Evolutionary conservation across 352 stramenopile species (phyloP), one percentile per base, ranked within the genome.

Genomic region (Hyaloperonospora arabidopsidis): DNA sequence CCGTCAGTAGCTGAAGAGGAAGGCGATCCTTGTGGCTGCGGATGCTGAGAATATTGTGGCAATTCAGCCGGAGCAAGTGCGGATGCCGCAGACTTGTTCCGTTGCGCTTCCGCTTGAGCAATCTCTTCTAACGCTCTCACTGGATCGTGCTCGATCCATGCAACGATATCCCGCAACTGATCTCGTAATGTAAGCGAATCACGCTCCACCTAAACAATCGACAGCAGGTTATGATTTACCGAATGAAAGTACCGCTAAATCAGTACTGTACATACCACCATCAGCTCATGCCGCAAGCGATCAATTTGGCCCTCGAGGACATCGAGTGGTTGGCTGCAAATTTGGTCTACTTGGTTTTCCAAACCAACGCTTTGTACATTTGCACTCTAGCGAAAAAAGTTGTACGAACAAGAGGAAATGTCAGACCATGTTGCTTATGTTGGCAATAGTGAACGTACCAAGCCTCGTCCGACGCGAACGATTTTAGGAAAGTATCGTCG

Each of bases 401-500:
- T 18, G 48, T 32, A 40, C 5, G 18, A 17, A 58, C 19, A 43
- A 35, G 18, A 46, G 6, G 39, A 52, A 35, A 14, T 49, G 18
- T 57, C 44, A 58, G 36, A 36, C 25, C 39, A n/a, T 12, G 6
- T 11, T 41, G 14, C 15, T 53, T 15, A 45, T 3, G 34, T 38
- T 44, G 18, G 23, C 8, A 44, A 22, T 21, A 49, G 22, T 19
- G 19, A 49, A 74, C 79, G 45, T 65, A 94, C 84, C 59, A 92
- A 64, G 57, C 79, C 66, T 47, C 86, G 68, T 7, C 95, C 95
- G 19, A 98, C 88, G 22, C 95, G 81, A 58, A 97, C 87, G 36
- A 98, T 97, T 50, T 93, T 91, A 13, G 95, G 95, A 51, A 97
- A 97, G 54, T 98, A 98, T 41, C 86, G 74, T 45, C 84, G 69